Evolutionary conservation across 352 stramenopile genomes (phyloP).

Genomic region (Bremia lactucae): DNA sequence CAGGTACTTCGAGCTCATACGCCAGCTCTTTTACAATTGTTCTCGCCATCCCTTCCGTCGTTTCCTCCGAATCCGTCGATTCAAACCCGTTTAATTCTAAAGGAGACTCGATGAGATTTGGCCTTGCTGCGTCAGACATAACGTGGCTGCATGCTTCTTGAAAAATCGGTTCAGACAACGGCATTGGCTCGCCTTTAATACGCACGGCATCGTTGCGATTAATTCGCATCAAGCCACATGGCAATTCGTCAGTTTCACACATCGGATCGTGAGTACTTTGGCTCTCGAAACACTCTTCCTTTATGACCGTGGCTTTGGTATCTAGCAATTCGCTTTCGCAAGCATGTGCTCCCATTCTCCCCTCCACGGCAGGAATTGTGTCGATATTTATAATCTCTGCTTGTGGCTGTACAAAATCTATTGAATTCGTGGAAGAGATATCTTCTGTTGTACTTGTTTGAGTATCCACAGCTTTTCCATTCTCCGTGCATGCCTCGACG

Average conservation of each 20-base stretch:
- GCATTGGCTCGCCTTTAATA: constrained; percentile 12
- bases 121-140: neutral
- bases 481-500: no score
- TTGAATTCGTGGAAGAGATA: no score
- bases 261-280: neutral
- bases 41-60: constrained; percentile 1
- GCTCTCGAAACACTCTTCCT: neutral
- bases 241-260: constrained; percentile 3
- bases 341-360: no score
- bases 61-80: constrained; percentile 7
- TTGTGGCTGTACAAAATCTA: no score
- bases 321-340: neutral
- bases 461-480: no score
- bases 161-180: neutral
- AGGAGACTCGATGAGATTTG: constrained; percentile 3
- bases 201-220: neutral
- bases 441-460: no score
- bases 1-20: no score
- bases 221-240: constrained; percentile 4
- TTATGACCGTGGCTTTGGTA: neutral
- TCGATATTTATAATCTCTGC: no score
- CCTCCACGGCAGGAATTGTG: no score
- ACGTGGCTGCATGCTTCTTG: neutral
- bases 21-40: no score
- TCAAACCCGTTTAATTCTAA: constrained; percentile 16